Conservation (phyloP, 2,329 filamentous ascomycete species). For the Fusarium illudens region DNA sequence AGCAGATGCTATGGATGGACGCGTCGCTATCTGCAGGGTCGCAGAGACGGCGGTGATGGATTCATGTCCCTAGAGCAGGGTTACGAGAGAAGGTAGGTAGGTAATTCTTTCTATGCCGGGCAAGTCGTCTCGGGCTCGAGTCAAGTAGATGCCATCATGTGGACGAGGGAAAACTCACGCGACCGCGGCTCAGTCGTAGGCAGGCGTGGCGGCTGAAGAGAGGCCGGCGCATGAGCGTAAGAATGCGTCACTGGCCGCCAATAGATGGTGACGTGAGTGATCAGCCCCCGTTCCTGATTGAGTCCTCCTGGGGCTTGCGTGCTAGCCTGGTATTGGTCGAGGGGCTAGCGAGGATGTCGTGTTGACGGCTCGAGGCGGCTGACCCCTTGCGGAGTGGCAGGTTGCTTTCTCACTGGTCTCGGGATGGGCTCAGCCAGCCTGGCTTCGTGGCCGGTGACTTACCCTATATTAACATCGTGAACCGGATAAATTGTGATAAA, state of each 20-base stretch:
- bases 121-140: not conserved
- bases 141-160: slow-evolving; percentile 35
- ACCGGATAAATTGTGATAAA: slow-evolving; percentile 3
- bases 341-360: not conserved
- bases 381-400: not conserved
- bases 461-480: slow-evolving; percentile 24
- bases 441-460: slow-evolving; percentile 24
- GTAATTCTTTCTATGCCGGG: not conserved
- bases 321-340: not conserved
- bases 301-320: slow-evolving; percentile 23
- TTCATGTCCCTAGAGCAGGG: not conserved
- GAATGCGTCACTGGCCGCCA: slow-evolving; percentile 41
- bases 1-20: slow-evolving; percentile 3
- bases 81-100: not conserved
- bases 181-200: slow-evolving; percentile 28
- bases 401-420: not conserved
- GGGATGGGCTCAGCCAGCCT: not conserved
- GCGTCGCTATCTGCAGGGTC: slow-evolving; percentile 19
- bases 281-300: slow-evolving; percentile 32
- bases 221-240: slow-evolving; percentile 28
- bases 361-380: not conserved
- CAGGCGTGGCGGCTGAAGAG: slow-evolving; percentile 35
- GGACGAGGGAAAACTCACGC: slow-evolving; percentile 37
- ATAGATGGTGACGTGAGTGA: slow-evolving; percentile 35
- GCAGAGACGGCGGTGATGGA: slow-evolving; percentile 5